phyloP scores from a whole-genome alignment of 306 rosid species.

The Ziziphus jujuba region DNA sequence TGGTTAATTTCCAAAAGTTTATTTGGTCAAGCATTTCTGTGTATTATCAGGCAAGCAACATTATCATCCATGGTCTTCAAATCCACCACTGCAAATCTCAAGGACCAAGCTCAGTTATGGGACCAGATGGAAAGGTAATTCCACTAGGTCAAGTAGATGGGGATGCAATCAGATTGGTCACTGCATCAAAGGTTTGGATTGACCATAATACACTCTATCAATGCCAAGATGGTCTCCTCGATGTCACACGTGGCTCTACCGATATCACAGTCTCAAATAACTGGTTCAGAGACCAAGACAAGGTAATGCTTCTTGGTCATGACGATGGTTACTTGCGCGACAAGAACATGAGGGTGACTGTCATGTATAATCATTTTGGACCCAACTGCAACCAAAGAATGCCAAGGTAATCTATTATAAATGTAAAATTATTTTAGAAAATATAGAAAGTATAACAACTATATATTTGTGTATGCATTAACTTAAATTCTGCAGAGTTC shows the following conservation, averaged over 20 bases:
- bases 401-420: conserved; percentile 30
- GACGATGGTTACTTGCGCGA: conserved; percentile 38
- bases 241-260: conserved; percentile 46
- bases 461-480: neutral
- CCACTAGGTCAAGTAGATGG: conserved; percentile 38
- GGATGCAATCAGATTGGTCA: conserved; percentile 37
- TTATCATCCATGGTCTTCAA: conserved; percentile 43
- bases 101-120: conserved; percentile 27
- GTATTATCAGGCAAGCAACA: conserved; percentile 27
- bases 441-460: too few relatives aligned
- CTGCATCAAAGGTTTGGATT: conserved; percentile 44
- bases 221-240: conserved; percentile 41
- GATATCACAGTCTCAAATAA: conserved; percentile 45
- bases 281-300: conserved; percentile 48
- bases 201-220: conserved; percentile 47
- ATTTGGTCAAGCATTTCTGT: neutral
- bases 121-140: conserved; percentile 19
- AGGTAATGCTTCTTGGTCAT: conserved; percentile 50
- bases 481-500: conserved; percentile 22
- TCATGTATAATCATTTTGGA: conserved; percentile 48
- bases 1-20: neutral
- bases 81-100: conserved; percentile 48
- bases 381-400: conserved; percentile 50
- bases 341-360: conserved; percentile 41
- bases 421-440: neutral